A percentile compares a stretch with the other conserved stretches of the same genome.
phyloP scores from a whole-genome alignment of 2,329 filamentous ascomycete genomes.

The Calonectria naviculata region DNA sequence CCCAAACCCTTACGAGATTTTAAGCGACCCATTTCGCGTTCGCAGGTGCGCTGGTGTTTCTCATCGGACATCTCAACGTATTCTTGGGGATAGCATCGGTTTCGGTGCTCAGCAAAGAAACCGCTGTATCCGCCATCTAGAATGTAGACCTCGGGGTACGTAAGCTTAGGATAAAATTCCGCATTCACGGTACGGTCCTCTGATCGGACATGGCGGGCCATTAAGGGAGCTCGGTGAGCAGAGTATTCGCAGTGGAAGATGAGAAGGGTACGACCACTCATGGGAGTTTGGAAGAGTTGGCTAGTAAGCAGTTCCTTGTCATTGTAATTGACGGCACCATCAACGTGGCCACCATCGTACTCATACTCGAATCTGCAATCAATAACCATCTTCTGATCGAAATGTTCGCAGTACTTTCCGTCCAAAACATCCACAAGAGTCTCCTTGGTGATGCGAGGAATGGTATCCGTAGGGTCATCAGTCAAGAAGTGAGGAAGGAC shows the following conservation, averaged over 20 bases:
- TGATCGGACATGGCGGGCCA: constrained; percentile 93
- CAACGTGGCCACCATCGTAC: constrained; percentile 95
- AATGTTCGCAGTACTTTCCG: constrained; percentile 81
- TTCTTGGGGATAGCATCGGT: constrained; percentile 90
- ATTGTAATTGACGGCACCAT: constrained; percentile 94
- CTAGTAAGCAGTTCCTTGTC: constrained; percentile 89
- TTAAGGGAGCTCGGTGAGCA: constrained; percentile 92
- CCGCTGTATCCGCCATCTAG: constrained; percentile 95
- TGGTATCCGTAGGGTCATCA: constrained; percentile 83
- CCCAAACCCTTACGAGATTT: constrained; percentile 88
- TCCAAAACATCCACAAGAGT: constrained; percentile 91
- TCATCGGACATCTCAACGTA: constrained; percentile 97
- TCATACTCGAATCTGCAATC: constrained; percentile 99
- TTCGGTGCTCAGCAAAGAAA: constrained; percentile 84
- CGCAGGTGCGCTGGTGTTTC: constrained; percentile 91
- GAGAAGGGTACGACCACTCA: constrained; percentile 79
- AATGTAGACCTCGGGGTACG: constrained; percentile 98
- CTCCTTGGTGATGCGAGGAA: constrained; percentile 86
- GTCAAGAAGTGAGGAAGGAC: constrained; percentile 86
- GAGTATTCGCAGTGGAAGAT: constrained; percentile 99
- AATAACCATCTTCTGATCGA: constrained; percentile 86
- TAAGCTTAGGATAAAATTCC: constrained; percentile 86
- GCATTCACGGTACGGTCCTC: constrained; percentile 88
- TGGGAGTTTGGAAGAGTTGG: constrained; percentile 78
- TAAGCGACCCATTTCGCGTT: constrained; percentile 93